Evolutionary conservation across 768 basidiomycete species (phyloP).

Genomic region (Suillus discolor): DNA sequence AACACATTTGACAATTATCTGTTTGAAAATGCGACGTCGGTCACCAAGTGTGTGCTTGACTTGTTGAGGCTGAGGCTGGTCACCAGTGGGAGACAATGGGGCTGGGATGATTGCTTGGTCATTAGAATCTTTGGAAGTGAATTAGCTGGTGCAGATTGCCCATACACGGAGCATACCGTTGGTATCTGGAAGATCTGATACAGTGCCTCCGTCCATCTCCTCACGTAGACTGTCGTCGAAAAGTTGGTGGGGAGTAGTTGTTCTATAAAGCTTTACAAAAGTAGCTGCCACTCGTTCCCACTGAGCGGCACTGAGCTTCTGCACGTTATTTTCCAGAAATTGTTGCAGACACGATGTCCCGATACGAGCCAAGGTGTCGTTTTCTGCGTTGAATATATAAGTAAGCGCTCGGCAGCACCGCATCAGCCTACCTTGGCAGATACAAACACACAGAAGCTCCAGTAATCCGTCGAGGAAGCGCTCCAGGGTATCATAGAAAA

Average conservation of each 20-base stretch:
- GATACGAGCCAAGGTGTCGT: slow-evolving; percentile 95
- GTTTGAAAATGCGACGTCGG: slow-evolving; percentile 89
- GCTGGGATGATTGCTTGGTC: slow-evolving; percentile 80
- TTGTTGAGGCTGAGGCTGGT: slow-evolving; percentile 45
- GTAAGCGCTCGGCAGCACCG: slow-evolving; percentile 6
- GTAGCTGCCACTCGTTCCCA: slow-evolving; percentile 94
- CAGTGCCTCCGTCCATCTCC: slow-evolving; percentile 65
- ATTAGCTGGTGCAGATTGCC: slow-evolving; percentile 3
- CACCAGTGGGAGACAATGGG: slow-evolving; percentile 79
- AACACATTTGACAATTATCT: slow-evolving; percentile 99
- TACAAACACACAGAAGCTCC: slow-evolving; percentile 93
- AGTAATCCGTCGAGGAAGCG: slow-evolving; percentile 91
- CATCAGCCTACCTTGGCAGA: slow-evolving; percentile 85
- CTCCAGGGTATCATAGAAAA: slow-evolving; percentile 90
- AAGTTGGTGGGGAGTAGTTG: slow-evolving; percentile 95
- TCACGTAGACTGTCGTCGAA: slow-evolving; percentile 92
- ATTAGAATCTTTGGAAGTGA: slow-evolving; percentile 53
- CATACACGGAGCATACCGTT: slow-evolving; percentile 24
- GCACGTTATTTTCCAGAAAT: slow-evolving; percentile 89
- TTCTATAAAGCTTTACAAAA: slow-evolving; percentile 95
- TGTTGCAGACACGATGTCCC: slow-evolving; percentile 98
- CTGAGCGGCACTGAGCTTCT: slow-evolving; percentile 76
- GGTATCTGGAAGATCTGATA: slow-evolving; percentile 55
- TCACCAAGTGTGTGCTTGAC: slow-evolving; percentile 61
- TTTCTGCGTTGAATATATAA: slow-evolving; percentile 58